phyloP scores from a whole-genome alignment of 2,329 filamentous ascomycete genomes.

The Xylariales sp. region DNA sequence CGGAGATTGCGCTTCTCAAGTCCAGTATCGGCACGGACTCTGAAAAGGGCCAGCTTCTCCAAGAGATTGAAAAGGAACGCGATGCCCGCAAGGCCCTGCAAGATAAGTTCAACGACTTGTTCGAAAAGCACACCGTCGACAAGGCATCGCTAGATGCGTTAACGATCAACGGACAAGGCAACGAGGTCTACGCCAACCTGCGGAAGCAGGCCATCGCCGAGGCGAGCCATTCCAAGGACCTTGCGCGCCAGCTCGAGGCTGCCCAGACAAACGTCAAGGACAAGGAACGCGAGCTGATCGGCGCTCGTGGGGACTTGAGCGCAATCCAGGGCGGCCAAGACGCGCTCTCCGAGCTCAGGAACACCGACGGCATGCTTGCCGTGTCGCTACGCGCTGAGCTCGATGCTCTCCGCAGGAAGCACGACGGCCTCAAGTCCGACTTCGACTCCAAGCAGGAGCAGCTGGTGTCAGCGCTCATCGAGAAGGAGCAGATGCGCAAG shows the following conservation, averaged over 20 bases:
- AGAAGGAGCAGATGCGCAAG: conserved; percentile 56
- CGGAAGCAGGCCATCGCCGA: conserved; percentile 45
- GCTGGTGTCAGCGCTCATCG: conserved; percentile 54
- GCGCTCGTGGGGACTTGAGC: conserved; percentile 41
- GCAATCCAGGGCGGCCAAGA: conserved; percentile 46
- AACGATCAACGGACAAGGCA: conserved; percentile 43
- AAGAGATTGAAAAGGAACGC: conserved; percentile 51
- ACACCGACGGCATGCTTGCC: conserved; percentile 54
- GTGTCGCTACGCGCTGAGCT: conserved; percentile 55
- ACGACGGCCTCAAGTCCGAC: conserved; percentile 44
- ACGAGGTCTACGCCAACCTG: conserved; percentile 47
- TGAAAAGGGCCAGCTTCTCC: conserved; percentile 49
- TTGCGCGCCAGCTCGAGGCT: conserved; percentile 40
- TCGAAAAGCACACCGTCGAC: conserved; percentile 53
- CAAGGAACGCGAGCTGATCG: conserved; percentile 50
- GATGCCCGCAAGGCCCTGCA: conserved; percentile 48
- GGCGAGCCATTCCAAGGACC: conserved; percentile 40
- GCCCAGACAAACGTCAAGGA: conserved; percentile 41
- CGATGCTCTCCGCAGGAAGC: conserved; percentile 47
- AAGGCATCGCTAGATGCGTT: conserved; percentile 55
- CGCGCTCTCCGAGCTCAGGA: conserved; percentile 54
- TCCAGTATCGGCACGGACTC: conserved; percentile 49
- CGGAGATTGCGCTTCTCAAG: conserved; percentile 56
- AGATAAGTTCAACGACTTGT: conserved; percentile 49
- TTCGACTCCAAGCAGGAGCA: conserved; percentile 55